phyloP scores from a whole-genome alignment of 352 stramenopile genomes.

The Pythium oligandrum region DNA sequence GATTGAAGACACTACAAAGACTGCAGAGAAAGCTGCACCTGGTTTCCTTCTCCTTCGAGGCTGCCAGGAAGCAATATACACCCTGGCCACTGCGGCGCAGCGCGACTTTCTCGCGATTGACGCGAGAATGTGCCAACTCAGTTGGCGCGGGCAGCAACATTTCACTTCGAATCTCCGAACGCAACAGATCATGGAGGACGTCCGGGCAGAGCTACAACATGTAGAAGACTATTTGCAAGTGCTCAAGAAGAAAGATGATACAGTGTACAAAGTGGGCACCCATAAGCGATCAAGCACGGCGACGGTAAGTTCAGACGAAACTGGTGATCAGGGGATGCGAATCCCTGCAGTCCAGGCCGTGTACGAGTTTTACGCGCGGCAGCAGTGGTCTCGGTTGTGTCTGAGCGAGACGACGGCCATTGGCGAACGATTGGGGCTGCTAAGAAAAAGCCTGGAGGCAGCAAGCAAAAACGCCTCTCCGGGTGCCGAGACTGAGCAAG shows the following conservation, averaged over 20 bases:
- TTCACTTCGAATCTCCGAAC: slow-evolving; percentile 17
- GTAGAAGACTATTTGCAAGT: slow-evolving; percentile 21
- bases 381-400: slow-evolving; percentile 23
- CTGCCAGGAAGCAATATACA: too few species aligned
- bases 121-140: slow-evolving; percentile 23
- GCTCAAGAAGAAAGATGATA: slow-evolving; percentile 16
- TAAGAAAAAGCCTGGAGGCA: too few species aligned
- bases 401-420: slow-evolving; percentile 23
- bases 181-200: slow-evolving; percentile 10
- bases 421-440: slow-evolving; percentile 5
- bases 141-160: slow-evolving; percentile 30
- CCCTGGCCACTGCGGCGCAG: too few species aligned
- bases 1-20: too few species aligned
- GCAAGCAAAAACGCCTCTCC: too few species aligned
- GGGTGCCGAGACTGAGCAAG: too few species aligned
- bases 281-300: background rate
- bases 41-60: too few species aligned
- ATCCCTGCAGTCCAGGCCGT: slow-evolving; percentile 13
- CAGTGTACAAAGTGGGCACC: slow-evolving; percentile 10
- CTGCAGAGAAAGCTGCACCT: background rate
- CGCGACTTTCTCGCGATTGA: slow-evolving; percentile 16
- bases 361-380: slow-evolving; percentile 25
- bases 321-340: background rate
- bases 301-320: too few species aligned
- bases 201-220: slow-evolving; percentile 6